Evolutionary conservation across 305 asterid genomes (phyloP), one percentile per base, ranked within the genome.

Genomic region (Fraxinus baroniana): DNA sequence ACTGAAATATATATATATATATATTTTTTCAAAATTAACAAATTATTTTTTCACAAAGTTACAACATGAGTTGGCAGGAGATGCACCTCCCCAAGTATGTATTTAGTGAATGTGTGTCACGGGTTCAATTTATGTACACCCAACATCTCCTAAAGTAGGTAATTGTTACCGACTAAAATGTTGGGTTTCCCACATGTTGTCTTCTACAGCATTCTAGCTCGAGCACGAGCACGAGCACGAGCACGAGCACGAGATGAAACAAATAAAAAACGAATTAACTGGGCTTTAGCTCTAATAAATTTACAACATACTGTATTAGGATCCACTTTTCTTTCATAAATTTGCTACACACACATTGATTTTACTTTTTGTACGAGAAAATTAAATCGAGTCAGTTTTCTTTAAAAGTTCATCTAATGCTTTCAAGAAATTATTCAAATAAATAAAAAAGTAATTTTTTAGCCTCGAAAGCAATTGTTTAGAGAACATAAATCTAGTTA

Each of bases 91-190:
- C 17, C 36, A 7, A 66, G 13, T 66, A 24, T 70, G 36, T 44
- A 30, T 77, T 49, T 7, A 71, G 60, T 20, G 57, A 80, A 76
- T 30, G 80, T n/a, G 62, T 66, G 77, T 76, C 77, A 76, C 66
- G 37, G 30, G 37, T 70, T 68, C 74, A 66, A 28, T 12, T 10
- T 26, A 55, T 55, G 55, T 80, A 78, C 71, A 78, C 35, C 77
- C 78, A 49, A 49, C 74, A 52, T 32, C 20, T 26, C 36, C 35
- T 66, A 9, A 7, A 26, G 32, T 24, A 24, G 6, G 72, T 9
- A 24, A 64, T 57, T 57, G 68, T n/a, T 6, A 57, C 68, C 6
- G 26, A 57, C 26, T 5, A 57, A 57, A 57, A 57, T 57, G 28
- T 55, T 55, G 64, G 6, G 24, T 55, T 55, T 55, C 64, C 64